Evolutionary conservation across 768 basidiomycete genomes (phyloP), one percentile per base, ranked within the genome.

Genomic region (Boletus sensibilis): DNA sequence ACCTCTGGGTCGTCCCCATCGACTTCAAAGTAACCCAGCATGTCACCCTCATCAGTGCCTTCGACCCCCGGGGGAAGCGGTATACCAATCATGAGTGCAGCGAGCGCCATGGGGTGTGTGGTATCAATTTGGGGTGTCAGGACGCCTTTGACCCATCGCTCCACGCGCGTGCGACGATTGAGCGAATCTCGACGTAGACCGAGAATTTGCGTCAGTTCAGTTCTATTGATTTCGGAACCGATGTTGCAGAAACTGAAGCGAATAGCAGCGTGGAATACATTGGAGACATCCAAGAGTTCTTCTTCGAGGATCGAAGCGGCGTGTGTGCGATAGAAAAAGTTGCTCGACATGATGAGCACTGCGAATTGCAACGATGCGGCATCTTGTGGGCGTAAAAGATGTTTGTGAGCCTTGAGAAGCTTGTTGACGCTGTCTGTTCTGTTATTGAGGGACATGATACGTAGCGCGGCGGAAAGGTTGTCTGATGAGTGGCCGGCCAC

Each of bases 381-480:
- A 48, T 88, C 85, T 14, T 82, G 79, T 1, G 86, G 79, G 4
- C 85, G 84, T n/a, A 88, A 74, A 42, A 88, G 80, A 50, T 84
- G 76, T 1, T 73, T 68, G 61, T 87, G 72, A 0, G 71, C 53
- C 20, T 74, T 65, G 48, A 88, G 78, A 11, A 86, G 76, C 0
- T 54, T 35, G 40, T 73, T 46, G 58, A 87, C 68, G 29, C 61
- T 63, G 0, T 68, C 64, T 7, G 69, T 56, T 34, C 79, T 63
- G 61, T 67, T 62, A 40, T 78, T 75, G 4, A 65, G 39, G 4
- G 78, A 67, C 63, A 80, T 67, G 55, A 87, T 82, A 4, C 80
- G 78, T 12, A 89, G 75, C 0, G 86, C 82, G 0, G 80, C 79
- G 2, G 75, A 76, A 33, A 85, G 73, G 14, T 79, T 79, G 20